A percentile compares a stretch with the other conserved stretches of the same genome.
These are phyloP conservation scores for Mycosphaerelloides madeirae DNA, from an alignment of 2,329 filamentous ascomycete species.

Conservation along the genomic window DNA sequence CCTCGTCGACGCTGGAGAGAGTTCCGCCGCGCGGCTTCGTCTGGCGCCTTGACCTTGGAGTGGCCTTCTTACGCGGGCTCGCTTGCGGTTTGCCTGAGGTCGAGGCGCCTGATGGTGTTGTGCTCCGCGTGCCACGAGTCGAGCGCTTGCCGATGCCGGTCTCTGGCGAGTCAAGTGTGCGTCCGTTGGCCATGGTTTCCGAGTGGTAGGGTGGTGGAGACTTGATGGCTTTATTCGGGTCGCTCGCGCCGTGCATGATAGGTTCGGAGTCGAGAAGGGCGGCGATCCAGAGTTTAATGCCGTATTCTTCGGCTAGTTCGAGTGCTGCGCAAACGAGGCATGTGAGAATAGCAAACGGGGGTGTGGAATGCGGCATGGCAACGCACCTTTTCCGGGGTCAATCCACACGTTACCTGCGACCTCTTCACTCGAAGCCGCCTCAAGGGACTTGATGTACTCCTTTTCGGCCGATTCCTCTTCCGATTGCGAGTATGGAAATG, in stretches of 20 bases:
- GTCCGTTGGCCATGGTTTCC: slow-evolving; percentile 27
- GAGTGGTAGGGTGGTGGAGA: slow-evolving; percentile 71
- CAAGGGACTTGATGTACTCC: slow-evolving; percentile 76
- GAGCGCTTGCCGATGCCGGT: slow-evolving; percentile 18
- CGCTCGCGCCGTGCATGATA: slow-evolving; percentile 62
- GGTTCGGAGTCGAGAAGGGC: slow-evolving; percentile 87
- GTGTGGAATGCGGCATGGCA: slow-evolving; percentile 9
- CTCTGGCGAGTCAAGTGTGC: slow-evolving; percentile 22
- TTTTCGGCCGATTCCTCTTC: slow-evolving; percentile 72
- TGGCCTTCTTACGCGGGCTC: slow-evolving; percentile 47
- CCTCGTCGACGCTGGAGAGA: slow-evolving; percentile 29
- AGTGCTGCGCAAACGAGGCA: slow-evolving; percentile 56
- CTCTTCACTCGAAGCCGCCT: slow-evolving; percentile 80
- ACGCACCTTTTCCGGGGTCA: slow-evolving; percentile 63
- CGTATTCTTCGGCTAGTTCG: slow-evolving; percentile 78
- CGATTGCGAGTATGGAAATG: slow-evolving; percentile 65
- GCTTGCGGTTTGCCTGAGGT: slow-evolving; percentile 44
- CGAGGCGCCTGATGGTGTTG: slow-evolving; percentile 40
- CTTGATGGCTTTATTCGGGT: slow-evolving; percentile 61
- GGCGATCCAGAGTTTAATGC: slow-evolving; percentile 78
- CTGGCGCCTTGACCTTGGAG: slow-evolving; percentile 34
- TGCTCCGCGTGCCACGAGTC: slow-evolving; percentile 45
- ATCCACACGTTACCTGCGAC: slow-evolving; percentile 98
- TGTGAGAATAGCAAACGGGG: slow-evolving; percentile 13
- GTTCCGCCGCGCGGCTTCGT: slow-evolving; percentile 22